Percentiles rank a stretch among this genome's conserved stretches.
Evolutionary conservation across 2,329 filamentous ascomycete genomes (phyloP).

Genomic region (Gliomastix tumulicola): DNA sequence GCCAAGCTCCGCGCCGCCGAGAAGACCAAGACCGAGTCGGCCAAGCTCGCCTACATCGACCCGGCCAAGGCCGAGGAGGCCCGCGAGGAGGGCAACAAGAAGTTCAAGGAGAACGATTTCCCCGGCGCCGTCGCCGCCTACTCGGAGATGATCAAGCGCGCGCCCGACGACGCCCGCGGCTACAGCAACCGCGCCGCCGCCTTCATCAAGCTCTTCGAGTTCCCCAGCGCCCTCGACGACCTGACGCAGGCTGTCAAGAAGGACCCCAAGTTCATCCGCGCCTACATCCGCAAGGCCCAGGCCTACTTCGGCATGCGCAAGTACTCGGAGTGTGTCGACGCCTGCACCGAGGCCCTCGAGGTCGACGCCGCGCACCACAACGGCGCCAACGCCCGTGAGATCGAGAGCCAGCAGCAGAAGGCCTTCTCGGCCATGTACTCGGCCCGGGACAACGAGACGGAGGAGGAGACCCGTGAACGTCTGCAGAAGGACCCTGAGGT

Average conservation of each 20-base stretch:
- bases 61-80: conserved; percentile 91
- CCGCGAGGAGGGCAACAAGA: conserved; percentile 87
- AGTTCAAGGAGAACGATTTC: conserved; percentile 97
- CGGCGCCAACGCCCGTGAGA: conserved; percentile 81
- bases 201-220: conserved; percentile 92
- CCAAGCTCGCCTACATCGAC: conserved; percentile 77
- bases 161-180: conserved; percentile 84
- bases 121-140: conserved; percentile 92
- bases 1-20: conserved; percentile 88
- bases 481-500: conserved; percentile 88
- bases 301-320: conserved; percentile 96
- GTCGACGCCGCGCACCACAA: conserved; percentile 64
- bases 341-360: conserved; percentile 71
- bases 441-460: conserved; percentile 86
- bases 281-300: conserved; percentile 94
- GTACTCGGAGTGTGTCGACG: conserved; percentile 90
- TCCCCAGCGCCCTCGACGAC: conserved; percentile 88
- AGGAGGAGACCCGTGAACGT: conserved; percentile 89
- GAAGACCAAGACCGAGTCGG: conserved; percentile 72
- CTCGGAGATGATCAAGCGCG: conserved; percentile 93
- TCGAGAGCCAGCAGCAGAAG: conserved; percentile 91
- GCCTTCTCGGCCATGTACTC: conserved; percentile 85
- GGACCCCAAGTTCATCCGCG: conserved; percentile 87
- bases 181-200: conserved; percentile 97
- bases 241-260: conserved; percentile 87